phyloP scores from a whole-genome alignment of 2,329 filamentous ascomycete genomes.

The Blastomyces gilchristii region DNA sequence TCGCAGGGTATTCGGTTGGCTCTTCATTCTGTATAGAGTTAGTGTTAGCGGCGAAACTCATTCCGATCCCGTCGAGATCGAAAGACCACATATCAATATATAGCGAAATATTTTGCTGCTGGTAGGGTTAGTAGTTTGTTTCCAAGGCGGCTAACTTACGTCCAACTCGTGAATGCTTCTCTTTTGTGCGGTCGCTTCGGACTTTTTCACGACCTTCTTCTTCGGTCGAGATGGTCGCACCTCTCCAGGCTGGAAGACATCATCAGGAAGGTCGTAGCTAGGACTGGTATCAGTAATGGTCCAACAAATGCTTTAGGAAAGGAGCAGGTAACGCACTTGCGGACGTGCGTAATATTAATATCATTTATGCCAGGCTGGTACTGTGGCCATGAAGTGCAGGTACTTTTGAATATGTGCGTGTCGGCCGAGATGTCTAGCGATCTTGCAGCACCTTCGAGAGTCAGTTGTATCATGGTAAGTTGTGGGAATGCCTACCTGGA shows the following conservation, averaged over 20 bases:
- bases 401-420: slow-evolving; percentile 76
- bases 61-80: neutral
- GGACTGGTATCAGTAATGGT: slow-evolving; percentile 14
- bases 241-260: slow-evolving; percentile 77
- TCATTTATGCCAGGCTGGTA: slow-evolving; percentile 68
- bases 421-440: slow-evolving; percentile 55
- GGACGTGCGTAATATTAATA: slow-evolving; percentile 70
- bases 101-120: neutral
- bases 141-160: slow-evolving; percentile 28
- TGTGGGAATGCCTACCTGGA: slow-evolving; percentile 48
- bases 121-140: slow-evolving; percentile 6
- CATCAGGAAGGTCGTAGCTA: slow-evolving; percentile 71
- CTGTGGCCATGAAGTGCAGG: slow-evolving; percentile 64
- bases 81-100: slow-evolving; percentile 4
- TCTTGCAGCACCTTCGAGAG: slow-evolving; percentile 33
- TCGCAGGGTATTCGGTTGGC: slow-evolving; percentile 11
- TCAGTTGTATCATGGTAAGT: slow-evolving; percentile 22
- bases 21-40: slow-evolving; percentile 12
- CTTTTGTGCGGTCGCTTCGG: slow-evolving; percentile 28
- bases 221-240: slow-evolving; percentile 51
- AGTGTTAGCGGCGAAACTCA: slow-evolving; percentile 10
- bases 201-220: slow-evolving; percentile 41
- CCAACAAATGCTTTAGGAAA: slow-evolving; percentile 1
- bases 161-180: slow-evolving; percentile 32
- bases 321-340: slow-evolving; percentile 54